Evolutionary conservation across 164 flowering plant species (phyloP), one percentile per base, ranked within the genome.

Genomic region (Vitis rotundifolia): DNA sequence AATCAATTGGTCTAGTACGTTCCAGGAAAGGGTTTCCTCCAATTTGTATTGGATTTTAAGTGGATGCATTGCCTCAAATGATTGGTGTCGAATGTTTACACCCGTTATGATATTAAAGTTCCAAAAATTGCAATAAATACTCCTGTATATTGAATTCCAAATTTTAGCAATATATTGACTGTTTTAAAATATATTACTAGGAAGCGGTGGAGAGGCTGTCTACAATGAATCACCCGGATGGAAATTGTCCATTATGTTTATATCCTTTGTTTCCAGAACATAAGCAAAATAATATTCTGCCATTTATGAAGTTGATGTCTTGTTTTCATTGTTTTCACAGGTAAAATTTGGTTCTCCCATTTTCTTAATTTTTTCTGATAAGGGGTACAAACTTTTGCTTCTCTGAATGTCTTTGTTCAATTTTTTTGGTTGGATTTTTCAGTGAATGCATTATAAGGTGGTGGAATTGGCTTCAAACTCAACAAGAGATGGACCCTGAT

Each of bases 251-350:
- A 8, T 67, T 94, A 72, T 94, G 98, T 80, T 81, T 92, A 73
- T 76, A 75, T 77, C 92, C 93, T 53, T 80, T 94, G 81, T 76
- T 89, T 68, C 64, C 77, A 54, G 90, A 87, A 71, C 85, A 80
- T 79, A 77, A 63, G 50, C 59, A 77, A 8, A 50, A 67, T 55
- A 61, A 76, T 31, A 18, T 58, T 3, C 49, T 77, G 75, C 91
- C 97, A 61, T 94, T 89, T 76, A 94, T 94, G 98, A 94, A 94
- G 89, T 74, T 94, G 82, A 94, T 94, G 97, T 94, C 98, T 74
- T 94, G 98, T 79, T 94, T 86, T 70, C 97, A 94, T 80, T 94
- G 97, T 79, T 94, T 94, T 73, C 98, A 94, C 79, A 80, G 98
- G 97, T 91, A 71, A 57, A 53, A 19, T 63, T 16, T 49, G 15